These are phyloP conservation scores for Lineolata rhizophorae DNA, from an alignment of 495 filamentous ascomycete genomes.

Conservation along the genomic window DNA sequence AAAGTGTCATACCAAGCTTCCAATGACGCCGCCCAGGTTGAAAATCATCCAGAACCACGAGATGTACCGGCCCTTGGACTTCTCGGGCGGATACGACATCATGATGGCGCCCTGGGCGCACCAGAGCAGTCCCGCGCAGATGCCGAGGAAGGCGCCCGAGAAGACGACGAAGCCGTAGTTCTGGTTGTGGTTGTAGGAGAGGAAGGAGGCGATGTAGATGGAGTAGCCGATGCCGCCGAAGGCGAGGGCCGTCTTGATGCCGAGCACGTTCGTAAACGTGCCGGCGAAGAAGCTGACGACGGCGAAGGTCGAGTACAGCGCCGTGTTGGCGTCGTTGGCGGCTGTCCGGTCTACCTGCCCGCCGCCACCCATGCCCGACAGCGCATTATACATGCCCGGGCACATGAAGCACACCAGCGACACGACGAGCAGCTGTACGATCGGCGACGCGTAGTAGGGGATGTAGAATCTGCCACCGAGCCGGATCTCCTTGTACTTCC, in stretches of 20 bases:
- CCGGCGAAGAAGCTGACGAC: conserved; percentile 32
- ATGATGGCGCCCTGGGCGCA: conserved; percentile 86
- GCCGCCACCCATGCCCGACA: conserved; percentile 30
- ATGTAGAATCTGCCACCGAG: conserved; percentile 10
- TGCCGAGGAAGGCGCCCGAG: conserved; percentile 34
- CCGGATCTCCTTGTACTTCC: conserved; percentile 39
- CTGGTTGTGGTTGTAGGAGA: conserved; percentile 60
- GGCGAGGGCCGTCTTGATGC: conserved; percentile 46
- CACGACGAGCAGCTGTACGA: conserved; percentile 50
- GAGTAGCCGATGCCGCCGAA: conserved; percentile 77
- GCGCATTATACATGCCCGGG: conserved; percentile 38
- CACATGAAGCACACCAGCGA: conserved; percentile 79
- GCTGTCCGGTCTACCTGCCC: conserved; percentile 22
- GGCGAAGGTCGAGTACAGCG: conserved; percentile 24
- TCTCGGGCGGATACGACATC: conserved; percentile 78
- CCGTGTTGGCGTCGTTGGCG: conserved; percentile 22
- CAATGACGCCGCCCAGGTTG: conserved; percentile 82
- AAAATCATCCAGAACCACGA: conserved; percentile 90
- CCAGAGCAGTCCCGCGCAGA: conserved; percentile 78
- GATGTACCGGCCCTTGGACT: conserved; percentile 71
- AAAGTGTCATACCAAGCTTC: conserved; percentile 38
- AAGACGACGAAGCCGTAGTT: conserved; percentile 35
- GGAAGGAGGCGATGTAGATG: conserved; percentile 56
- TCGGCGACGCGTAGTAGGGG: conserved; percentile 57
- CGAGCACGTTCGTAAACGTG: conserved; percentile 43